Base-by-base conservation (phyloP, 2,329 filamentous ascomycete species). In the Dactylellina haptotyla region DNA sequence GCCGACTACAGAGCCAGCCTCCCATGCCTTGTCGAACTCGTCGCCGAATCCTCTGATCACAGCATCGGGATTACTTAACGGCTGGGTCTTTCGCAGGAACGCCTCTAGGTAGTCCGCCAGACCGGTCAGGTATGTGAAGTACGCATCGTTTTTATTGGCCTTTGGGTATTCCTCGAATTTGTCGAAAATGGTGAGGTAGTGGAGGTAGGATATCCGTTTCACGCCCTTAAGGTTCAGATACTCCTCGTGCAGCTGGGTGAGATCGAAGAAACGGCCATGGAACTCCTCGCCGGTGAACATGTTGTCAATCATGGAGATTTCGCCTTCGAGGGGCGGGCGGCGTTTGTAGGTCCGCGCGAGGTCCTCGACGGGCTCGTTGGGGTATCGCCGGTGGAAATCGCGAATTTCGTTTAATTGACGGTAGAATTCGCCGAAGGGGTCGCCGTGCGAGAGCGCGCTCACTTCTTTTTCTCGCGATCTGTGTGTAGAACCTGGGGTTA, bases 241-340 rank as follows among this genome's bases (percentile, higher is more conserved):
- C 12, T 90, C 85, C 79, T 98, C 94, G 81, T 98, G 93, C 76
- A 89, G 87, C 39, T 85, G 86, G 16, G 90, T 94, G 50, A 99
- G 83, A 80, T 99, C 95, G 78, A 99, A 91, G 81, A 92, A 99
- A 77, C 92, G 90, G 45, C 95, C 95, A 78, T 90, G 97, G 0
- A 90, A 90, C 81, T 99, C 95, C 81, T 99, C 96, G 75, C 95
- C 95, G 0, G 93, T 96, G 81, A 99, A 99, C 84, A 98, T 90
- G 67, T 88, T 88, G 79, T 98, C 94, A 51, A 97, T 89, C 58
- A 93, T 87, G 45, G 87, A 87, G 2, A 67, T 71, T 56, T 76
- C 67, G 37, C 56, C 71, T 87, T 76, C 90, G 89, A 45, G 88
- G 88, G 10, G 85, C 86, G 43, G 85, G 67, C 86, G 87, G 79